Evolutionary conservation across 2,329 filamentous ascomycete species (phyloP).

Genomic region (Epichloe coenophiala): DNA sequence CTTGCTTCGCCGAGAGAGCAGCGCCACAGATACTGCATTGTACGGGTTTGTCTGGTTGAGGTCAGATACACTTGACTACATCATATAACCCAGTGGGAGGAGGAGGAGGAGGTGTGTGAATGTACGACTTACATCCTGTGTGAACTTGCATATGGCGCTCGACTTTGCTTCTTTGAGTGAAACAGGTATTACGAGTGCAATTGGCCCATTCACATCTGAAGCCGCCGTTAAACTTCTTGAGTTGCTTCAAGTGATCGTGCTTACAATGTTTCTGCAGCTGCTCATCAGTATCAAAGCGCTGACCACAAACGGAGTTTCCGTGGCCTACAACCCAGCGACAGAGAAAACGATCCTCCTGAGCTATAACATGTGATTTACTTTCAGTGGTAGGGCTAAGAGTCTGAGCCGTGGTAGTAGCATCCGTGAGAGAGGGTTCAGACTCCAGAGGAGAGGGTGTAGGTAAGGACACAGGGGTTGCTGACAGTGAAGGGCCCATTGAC

Average conservation of each 20-base stretch:
- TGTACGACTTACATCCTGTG: constrained; percentile 39
- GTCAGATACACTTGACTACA: background rate
- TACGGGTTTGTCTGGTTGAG: constrained; percentile 41
- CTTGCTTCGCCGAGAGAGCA: constrained; percentile 52
- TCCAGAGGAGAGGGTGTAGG: constrained; percentile 13
- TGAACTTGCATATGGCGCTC: constrained; percentile 53
- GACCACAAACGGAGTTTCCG: constrained; percentile 15
- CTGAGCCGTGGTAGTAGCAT: background rate
- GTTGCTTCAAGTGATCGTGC: constrained; percentile 30
- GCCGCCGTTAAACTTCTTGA: constrained; percentile 30
- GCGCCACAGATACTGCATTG: constrained; percentile 41
- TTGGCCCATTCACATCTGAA: constrained; percentile 43
- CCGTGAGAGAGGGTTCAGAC: constrained; percentile 8
- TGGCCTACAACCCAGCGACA: constrained; percentile 21
- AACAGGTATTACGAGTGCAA: constrained; percentile 40
- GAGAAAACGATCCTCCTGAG: constrained; percentile 13
- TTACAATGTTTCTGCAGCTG: constrained; percentile 43
- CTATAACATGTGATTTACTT: constrained; percentile 8
- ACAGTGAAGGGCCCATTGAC: constrained; percentile 11
- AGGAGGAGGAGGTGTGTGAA: too few relatives aligned
- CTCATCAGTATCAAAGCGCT: constrained; percentile 28
- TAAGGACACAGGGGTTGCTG: constrained; percentile 8
- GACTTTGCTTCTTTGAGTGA: constrained; percentile 48
- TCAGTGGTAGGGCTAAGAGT: background rate
- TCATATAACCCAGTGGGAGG: background rate